Percentiles rank a stretch among this genome's conserved stretches.
These are phyloP conservation scores for Myochromella boudieri DNA, from an alignment of 768 basidiomycete genomes.

Conservation along the genomic window DNA sequence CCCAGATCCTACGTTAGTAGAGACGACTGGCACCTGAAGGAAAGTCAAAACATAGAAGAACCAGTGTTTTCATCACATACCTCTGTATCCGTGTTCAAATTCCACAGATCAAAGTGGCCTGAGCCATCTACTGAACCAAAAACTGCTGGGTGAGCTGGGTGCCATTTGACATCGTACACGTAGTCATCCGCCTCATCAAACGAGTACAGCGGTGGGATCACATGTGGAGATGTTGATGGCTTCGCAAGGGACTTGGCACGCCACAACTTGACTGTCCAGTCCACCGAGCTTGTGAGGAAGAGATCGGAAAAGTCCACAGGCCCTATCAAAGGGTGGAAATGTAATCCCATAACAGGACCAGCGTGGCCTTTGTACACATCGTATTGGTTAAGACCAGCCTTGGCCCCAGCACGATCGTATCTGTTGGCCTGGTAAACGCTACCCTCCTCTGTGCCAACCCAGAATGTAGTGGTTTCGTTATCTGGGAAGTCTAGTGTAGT, in stretches of 20 bases:
- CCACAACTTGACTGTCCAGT: constrained; percentile 99
- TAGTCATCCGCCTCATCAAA: constrained; percentile 99
- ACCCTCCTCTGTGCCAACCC: constrained; percentile 98
- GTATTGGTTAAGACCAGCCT: constrained; percentile 91
- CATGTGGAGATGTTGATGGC: constrained; percentile 59
- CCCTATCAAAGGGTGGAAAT: constrained; percentile 92
- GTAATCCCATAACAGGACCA: constrained; percentile 90
- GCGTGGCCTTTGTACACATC: constrained; percentile 93
- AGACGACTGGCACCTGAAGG: constrained; percentile 84
- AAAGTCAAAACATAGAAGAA: constrained; percentile 5
- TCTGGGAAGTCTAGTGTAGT: constrained; percentile 93
- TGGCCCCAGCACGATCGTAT: constrained; percentile 94
- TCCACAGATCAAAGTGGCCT: constrained; percentile 97
- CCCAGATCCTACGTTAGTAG: constrained; percentile 74
- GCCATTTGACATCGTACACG: constrained; percentile 99
- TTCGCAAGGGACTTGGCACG: constrained; percentile 76
- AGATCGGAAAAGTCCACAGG: constrained; percentile 94
- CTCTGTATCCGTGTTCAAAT: constrained; percentile 95
- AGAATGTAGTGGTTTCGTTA: constrained; percentile 96
- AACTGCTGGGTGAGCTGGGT: constrained; percentile 90
- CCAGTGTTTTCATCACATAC: constrained; percentile 44
- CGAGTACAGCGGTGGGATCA: constrained; percentile 79
- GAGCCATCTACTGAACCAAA: constrained; percentile 95
- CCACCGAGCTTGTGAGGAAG: constrained; percentile 89
- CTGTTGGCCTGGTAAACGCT: constrained; percentile 96